Base-by-base conservation (phyloP, 176 grass and related monocot genomes). In the Triticum timopheevii region DNA sequence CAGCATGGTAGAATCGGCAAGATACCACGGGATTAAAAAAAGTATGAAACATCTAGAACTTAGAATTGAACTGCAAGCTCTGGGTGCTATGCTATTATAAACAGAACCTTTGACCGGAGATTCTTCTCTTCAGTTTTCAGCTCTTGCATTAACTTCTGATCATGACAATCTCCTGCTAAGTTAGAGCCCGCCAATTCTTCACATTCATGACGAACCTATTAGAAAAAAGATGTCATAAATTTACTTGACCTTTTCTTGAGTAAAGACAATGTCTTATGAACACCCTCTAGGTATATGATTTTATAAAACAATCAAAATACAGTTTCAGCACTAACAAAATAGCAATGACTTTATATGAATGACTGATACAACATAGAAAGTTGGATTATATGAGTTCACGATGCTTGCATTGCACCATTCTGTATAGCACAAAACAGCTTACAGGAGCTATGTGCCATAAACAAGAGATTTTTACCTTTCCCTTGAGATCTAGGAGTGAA, bases 141-240 rank as follows among this genome's bases (percentile, higher is more conserved):
- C 12, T 89, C 82, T 83, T 92, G 90, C 76, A 92, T 81, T 84
- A 89, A 80, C 38, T 87, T 91, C 72, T 88, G 76, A 78, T 80
- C 81, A 28, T 88, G 69, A 73, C 36, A 54, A 88, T 88, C 77
- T 80, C 87, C 87, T 81, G 72, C 44, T 59, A 61, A 89, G 70
- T 40, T 85, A 50, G 69, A 92, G 79, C 92, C 96, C 70, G 50
- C 81, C 36, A 94, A 85, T 82, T 83, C 93, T 58, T 95, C 88
- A 79, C 96, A 98, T 65, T 94, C 92, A 85, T 59, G 90, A 69
- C 86, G 86, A 61, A 98, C 92, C 96, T 95, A 88, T 58, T 80
- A 80, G 40, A 22, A 87, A 13, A 87, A 56, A 45, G 52, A 40
- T 9, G n/a, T 7, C 15, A 74, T 86, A 67, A 80, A 81, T 82